These are phyloP conservation scores for Chaetothyriales sp. DNA, from an alignment of 2,329 filamentous ascomycete genomes.

Conservation along the genomic window DNA sequence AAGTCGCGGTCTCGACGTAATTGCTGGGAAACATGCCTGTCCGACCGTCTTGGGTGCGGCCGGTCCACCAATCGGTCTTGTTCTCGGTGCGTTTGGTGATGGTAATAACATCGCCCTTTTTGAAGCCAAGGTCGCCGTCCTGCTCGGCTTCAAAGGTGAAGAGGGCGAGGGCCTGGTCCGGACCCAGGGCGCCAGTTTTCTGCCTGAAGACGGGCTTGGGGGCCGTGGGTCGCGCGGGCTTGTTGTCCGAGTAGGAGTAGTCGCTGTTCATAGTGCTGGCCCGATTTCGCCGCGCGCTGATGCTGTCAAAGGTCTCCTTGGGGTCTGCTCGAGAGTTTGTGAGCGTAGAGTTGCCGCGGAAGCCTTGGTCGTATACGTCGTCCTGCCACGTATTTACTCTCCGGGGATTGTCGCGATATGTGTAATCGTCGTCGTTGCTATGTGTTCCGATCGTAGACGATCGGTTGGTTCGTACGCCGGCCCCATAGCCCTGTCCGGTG, in stretches of 20 bases:
- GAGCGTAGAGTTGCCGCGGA: not conserved
- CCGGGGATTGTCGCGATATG: slow-evolving; percentile 40
- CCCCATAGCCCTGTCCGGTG: slow-evolving; percentile 55
- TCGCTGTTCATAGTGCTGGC: slow-evolving; percentile 31
- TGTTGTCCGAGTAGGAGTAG: slow-evolving; percentile 44
- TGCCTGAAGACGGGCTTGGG: slow-evolving; percentile 72
- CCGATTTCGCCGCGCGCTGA: slow-evolving; percentile 25
- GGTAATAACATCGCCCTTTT: slow-evolving; percentile 93
- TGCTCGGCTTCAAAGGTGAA: slow-evolving; percentile 94
- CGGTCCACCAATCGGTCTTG: slow-evolving; percentile 96
- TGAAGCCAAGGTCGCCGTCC: slow-evolving; percentile 82
- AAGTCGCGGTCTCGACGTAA: slow-evolving; percentile 16
- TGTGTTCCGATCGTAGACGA: slow-evolving; percentile 42
- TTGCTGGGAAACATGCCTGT: slow-evolving; percentile 73
- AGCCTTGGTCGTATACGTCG: slow-evolving; percentile 33
- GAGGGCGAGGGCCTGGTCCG: slow-evolving; percentile 76
- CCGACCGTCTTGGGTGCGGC: slow-evolving; percentile 59
- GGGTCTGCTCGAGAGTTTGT: slow-evolving; percentile 19
- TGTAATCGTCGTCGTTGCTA: slow-evolving; percentile 35
- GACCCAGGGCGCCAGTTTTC: slow-evolving; percentile 28
- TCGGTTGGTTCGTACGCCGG: slow-evolving; percentile 44
- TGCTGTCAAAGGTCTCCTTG: slow-evolving; percentile 24
- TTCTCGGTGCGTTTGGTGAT: slow-evolving; percentile 90
- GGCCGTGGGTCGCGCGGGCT: slow-evolving; percentile 66
- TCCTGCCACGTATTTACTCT: slow-evolving; percentile 37